Evolutionary conservation across 2,329 filamentous ascomycete species (phyloP).

Genomic region (Alternaria arborescens): DNA sequence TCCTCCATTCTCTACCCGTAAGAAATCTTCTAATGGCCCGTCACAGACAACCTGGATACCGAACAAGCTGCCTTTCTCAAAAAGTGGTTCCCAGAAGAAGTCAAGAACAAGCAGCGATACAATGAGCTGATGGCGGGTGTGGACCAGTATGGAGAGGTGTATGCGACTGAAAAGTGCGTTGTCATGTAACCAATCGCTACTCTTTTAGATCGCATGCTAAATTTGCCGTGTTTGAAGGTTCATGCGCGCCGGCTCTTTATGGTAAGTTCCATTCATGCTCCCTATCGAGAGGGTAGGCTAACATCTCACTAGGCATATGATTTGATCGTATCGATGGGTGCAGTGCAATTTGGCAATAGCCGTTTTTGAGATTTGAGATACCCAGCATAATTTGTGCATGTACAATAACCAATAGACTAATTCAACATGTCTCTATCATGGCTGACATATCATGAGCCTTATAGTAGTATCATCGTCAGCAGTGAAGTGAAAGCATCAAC

Average conservation of each 20-base stretch:
- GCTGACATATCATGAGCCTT: background rate
- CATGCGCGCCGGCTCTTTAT: conserved; percentile 25
- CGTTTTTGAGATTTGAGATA: conserved; percentile 4
- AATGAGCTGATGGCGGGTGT: conserved; percentile 80
- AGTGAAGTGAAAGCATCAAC: background rate
- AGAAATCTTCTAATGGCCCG: background rate
- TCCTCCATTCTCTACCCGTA: conserved; percentile 2
- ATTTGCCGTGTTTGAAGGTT: conserved; percentile 19
- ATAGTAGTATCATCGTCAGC: background rate
- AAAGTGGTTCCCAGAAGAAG: conserved; percentile 81
- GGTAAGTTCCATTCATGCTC: conserved; percentile 6
- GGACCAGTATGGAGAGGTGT: conserved; percentile 74
- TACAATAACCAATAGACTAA: background rate
- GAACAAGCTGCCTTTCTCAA: conserved; percentile 74
- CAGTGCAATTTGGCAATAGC: background rate
- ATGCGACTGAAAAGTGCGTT: conserved; percentile 64
- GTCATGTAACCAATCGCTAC: conserved; percentile 61
- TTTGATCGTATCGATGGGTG: background rate
- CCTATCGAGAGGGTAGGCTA: background rate
- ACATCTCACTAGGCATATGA: background rate
- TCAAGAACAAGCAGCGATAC: conserved; percentile 64
- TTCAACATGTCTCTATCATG: background rate
- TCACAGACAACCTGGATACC: conserved; percentile 72
- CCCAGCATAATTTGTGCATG: conserved; percentile 1
- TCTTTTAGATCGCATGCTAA: background rate